Percentiles rank a stretch among this genome's conserved stretches.
Conservation (phyloP, 2,329 filamentous ascomycete genomes). For the Fusarium nisikadoi region DNA sequence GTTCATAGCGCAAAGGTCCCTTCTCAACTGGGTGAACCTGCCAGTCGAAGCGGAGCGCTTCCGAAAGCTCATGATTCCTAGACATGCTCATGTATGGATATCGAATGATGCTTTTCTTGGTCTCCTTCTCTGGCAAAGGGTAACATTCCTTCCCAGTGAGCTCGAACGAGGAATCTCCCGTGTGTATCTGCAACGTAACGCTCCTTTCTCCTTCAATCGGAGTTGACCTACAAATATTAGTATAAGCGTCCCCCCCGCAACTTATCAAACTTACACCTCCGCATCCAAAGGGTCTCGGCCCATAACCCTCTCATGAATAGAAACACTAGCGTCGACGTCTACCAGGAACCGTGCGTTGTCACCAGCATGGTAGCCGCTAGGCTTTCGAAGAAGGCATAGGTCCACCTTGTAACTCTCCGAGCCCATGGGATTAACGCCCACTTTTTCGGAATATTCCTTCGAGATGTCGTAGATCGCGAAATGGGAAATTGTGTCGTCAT, state of each 20-base stretch:
- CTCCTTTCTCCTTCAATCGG: background rate
- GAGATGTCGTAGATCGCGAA: slow-evolving; percentile 14
- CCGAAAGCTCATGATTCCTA: too few species aligned
- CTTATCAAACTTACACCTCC: slow-evolving; percentile 2
- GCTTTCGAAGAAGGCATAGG: slow-evolving; percentile 15
- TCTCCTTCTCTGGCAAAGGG: background rate
- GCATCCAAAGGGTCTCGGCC: background rate
- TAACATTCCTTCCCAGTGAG: background rate
- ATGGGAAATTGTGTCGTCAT: background rate
- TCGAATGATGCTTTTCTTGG: background rate
- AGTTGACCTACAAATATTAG: background rate
- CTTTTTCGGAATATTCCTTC: background rate
- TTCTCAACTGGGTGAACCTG: background rate
- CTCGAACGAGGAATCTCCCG: rapidly evolving
- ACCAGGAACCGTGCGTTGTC: slow-evolving; percentile 20
- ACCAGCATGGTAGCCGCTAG: background rate
- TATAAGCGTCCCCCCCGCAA: rapidly evolving
- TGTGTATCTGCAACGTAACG: background rate
- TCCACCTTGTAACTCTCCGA: slow-evolving; percentile 11
- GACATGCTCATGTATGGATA: background rate
- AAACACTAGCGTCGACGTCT: background rate
- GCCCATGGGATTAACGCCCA: background rate
- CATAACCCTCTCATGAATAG: background rate
- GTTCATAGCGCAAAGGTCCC: slow-evolving; percentile 6
- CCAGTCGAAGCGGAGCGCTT: background rate